Conservation (phyloP, 1,139 yeast species). For the Blastobotrys serpentis region DNA sequence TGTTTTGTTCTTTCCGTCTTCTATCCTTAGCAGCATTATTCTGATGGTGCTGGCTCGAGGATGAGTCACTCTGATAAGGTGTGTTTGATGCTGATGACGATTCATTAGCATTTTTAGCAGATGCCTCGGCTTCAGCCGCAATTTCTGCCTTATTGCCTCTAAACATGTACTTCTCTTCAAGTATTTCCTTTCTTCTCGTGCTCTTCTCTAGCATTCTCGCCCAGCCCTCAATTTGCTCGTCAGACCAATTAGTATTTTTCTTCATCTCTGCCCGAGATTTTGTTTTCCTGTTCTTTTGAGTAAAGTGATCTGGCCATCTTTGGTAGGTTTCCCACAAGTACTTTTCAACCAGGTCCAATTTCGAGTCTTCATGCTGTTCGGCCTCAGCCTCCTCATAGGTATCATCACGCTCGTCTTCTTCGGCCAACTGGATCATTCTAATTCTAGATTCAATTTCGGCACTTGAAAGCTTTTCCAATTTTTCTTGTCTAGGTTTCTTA, state of each 20-base stretch:
- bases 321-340: conserved; percentile 58
- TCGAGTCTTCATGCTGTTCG: conserved; percentile 25
- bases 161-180: conserved; percentile 63
- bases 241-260: conserved; percentile 63
- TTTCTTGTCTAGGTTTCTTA: conserved; percentile 17
- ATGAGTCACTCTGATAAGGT: conserved; percentile 16
- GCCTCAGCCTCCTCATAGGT: conserved; percentile 75
- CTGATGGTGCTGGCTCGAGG: conserved; percentile 14
- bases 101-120: conserved; percentile 6
- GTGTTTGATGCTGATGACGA: conserved; percentile 10
- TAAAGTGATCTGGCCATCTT: conserved; percentile 47
- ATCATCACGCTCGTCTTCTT: conserved; percentile 80
- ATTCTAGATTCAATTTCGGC: conserved; percentile 50
- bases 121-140: conserved; percentile 9
- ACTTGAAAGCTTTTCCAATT: conserved; percentile 47
- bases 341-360: conserved; percentile 44
- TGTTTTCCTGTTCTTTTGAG: conserved; percentile 51
- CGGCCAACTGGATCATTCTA: conserved; percentile 63
- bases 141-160: conserved; percentile 25
- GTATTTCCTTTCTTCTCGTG: conserved; percentile 47
- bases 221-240: conserved; percentile 95
- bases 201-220: conserved; percentile 67
- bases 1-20: conserved; percentile 50
- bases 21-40: conserved; percentile 13
- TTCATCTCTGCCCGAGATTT: conserved; percentile 53